A percentile compares a stretch with the other conserved stretches of the same genome.
phyloP scores from a whole-genome alignment of 805 yeast genomes.

The Hanseniaspora valbyensis region DNA sequence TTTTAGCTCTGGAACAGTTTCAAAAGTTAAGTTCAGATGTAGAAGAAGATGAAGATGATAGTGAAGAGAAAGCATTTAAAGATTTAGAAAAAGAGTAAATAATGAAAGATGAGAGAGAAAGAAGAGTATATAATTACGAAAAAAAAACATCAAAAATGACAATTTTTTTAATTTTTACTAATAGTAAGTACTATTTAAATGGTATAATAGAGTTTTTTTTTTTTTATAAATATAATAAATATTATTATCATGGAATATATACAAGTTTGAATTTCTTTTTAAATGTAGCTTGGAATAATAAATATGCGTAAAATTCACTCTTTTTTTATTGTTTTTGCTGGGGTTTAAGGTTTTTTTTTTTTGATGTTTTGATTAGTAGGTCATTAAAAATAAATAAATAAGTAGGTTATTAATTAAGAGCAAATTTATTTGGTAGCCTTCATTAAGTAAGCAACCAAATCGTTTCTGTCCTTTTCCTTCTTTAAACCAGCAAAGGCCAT shows the following conservation, averaged over 20 bases:
- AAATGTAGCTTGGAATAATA: background rate
- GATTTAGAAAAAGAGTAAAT: too few species aligned
- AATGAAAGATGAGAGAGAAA: background rate
- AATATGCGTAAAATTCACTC: too few species aligned
- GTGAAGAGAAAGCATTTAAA: conserved; percentile 3
- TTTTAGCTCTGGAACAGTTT: conserved; percentile 8
- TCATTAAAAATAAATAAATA: conserved; percentile 4
- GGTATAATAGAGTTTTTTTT: too few species aligned
- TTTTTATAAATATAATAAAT: too few species aligned
- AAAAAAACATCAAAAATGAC: too few species aligned
- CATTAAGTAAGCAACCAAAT: conserved; percentile 75
- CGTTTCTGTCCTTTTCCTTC: conserved; percentile 98
- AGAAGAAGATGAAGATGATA: conserved; percentile 10
- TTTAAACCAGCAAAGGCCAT: conserved; percentile 99
- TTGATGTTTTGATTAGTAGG: background rate
- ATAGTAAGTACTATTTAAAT: too few species aligned
- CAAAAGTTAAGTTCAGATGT: background rate
- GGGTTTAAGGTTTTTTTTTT: background rate
- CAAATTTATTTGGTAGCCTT: conserved; percentile 38
- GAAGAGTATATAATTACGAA: too few species aligned
- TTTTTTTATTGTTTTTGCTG: too few species aligned
- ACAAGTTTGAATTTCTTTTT: background rate
- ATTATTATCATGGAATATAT: too few species aligned
- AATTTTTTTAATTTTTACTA: too few species aligned
- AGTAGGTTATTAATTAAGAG: background rate